Percentiles rank a stretch among this genome's conserved stretches.
Conservation (phyloP, 2,329 filamentous ascomycete genomes). For the Torrubiella hemipterigena region DNA sequence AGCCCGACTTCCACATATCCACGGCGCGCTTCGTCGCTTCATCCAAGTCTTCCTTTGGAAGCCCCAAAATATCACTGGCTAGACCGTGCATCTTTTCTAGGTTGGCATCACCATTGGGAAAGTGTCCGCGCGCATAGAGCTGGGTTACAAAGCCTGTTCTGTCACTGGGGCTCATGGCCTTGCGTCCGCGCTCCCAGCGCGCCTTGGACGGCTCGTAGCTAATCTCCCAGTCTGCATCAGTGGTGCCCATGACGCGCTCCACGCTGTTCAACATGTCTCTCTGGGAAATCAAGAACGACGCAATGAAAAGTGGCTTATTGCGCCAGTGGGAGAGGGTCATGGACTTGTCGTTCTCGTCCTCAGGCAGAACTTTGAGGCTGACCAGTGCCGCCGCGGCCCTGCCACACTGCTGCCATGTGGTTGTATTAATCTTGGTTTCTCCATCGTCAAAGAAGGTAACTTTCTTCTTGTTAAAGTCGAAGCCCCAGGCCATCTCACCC, state of each 20-base stretch:
- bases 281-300: constrained; percentile 47
- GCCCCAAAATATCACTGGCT: constrained; percentile 38
- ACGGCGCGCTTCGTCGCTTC: constrained; percentile 37
- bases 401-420: constrained; percentile 47
- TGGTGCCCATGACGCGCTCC: constrained; percentile 43
- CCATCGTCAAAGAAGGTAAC: constrained; percentile 43
- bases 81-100: constrained; percentile 23
- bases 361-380: constrained; percentile 32
- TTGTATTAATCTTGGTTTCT: constrained; percentile 38
- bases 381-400: constrained; percentile 38
- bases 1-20: too few species aligned
- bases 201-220: constrained; percentile 29
- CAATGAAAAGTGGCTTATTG: constrained; percentile 37
- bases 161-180: constrained; percentile 24
- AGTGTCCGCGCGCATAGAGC: constrained; percentile 46
- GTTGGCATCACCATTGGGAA: constrained; percentile 24
- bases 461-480: constrained; percentile 30
- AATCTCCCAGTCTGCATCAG: constrained; percentile 49
- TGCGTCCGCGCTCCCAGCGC: constrained; percentile 31
- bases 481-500: constrained; percentile 25
- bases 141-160: constrained; percentile 29
- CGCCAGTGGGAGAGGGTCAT: constrained; percentile 21
- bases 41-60: constrained; percentile 48
- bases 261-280: constrained; percentile 51
- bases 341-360: constrained; percentile 19